These are phyloP conservation scores for Daldinia loculata DNA, from an alignment of 495 filamentous ascomycete species.

Conservation along the genomic window DNA sequence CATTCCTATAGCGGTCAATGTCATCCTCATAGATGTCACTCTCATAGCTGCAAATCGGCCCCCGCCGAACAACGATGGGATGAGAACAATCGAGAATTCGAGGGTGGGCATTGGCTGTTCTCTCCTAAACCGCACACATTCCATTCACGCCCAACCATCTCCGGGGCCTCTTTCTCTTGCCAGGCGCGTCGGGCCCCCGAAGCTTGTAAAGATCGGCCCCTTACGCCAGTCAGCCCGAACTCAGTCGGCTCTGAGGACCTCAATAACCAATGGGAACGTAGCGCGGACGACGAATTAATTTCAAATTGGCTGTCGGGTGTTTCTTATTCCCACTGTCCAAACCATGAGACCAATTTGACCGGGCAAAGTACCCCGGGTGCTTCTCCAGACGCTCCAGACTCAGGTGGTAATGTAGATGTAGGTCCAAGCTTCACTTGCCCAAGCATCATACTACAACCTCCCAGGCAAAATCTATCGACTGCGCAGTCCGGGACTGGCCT, in stretches of 20 bases:
- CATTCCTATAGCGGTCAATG: slow-evolving; percentile 15
- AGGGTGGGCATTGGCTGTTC: slow-evolving; percentile 38
- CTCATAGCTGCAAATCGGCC: slow-evolving; percentile 35
- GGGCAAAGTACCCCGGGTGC: not conserved
- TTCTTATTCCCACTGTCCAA: slow-evolving; percentile 5
- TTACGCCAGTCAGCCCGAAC: slow-evolving; percentile 37
- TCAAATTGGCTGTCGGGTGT: slow-evolving; percentile 33
- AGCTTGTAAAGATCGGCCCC: slow-evolving; percentile 29
- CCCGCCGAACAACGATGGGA: slow-evolving; percentile 39
- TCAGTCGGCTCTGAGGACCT: slow-evolving; percentile 15
- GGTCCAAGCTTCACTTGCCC: slow-evolving; percentile 3
- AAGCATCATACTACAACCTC: slow-evolving; percentile 20
- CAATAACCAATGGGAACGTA: slow-evolving; percentile 19
- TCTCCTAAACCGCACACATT: slow-evolving; percentile 8
- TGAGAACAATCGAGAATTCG: slow-evolving; percentile 42
- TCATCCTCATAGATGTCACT: slow-evolving; percentile 33
- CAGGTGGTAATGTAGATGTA: not conserved
- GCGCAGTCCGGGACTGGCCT: slow-evolving; percentile 34
- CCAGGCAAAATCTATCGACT: slow-evolving; percentile 11
- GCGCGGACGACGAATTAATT: slow-evolving; percentile 31
- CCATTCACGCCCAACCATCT: slow-evolving; percentile 14
- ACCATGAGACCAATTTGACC: not conserved
- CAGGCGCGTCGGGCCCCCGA: slow-evolving; percentile 20
- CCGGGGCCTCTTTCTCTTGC: slow-evolving; percentile 18
- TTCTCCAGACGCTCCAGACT: not conserved